These are phyloP conservation scores for Penicillium crustosum DNA, from an alignment of 2,329 filamentous ascomycete species.

Conservation along the genomic window DNA sequence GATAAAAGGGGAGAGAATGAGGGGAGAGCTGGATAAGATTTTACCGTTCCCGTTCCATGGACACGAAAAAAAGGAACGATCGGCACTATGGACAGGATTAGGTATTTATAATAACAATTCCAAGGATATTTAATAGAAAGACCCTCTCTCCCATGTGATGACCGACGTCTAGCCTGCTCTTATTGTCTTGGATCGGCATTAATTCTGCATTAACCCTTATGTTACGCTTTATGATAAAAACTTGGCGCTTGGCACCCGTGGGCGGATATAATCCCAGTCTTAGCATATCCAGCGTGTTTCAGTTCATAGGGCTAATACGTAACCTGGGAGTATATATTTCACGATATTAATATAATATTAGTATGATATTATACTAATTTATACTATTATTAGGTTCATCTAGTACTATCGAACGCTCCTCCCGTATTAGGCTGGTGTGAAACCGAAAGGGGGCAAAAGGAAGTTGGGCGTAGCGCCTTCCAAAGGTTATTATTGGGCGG, in stretches of 20 bases:
- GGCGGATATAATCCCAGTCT: neutral
- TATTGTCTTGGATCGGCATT: neutral
- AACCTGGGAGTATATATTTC: no score
- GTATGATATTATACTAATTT: no score
- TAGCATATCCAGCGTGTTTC: neutral
- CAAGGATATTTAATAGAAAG: neutral
- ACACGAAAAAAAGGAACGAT: constrained; percentile 6
- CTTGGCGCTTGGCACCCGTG: neutral
- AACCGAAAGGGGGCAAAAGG: neutral
- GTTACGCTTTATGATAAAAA: neutral
- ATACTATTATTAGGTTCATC: neutral
- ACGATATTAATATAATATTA: no score
- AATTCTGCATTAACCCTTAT: constrained; percentile 3
- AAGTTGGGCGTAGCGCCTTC: neutral
- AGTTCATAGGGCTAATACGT: neutral
- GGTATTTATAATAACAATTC: constrained; percentile 6
- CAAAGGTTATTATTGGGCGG: neutral
- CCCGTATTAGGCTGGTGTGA: neutral
- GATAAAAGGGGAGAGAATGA: neutral
- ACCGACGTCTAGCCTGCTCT: neutral
- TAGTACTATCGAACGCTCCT: neutral
- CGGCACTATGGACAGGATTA: constrained; percentile 16
- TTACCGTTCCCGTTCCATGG: neutral
- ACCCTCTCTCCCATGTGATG: neutral
- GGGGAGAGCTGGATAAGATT: constrained; percentile 7